Conservation (phyloP, 2,329 filamentous ascomycete species). For the Claviceps fusiformis region DNA sequence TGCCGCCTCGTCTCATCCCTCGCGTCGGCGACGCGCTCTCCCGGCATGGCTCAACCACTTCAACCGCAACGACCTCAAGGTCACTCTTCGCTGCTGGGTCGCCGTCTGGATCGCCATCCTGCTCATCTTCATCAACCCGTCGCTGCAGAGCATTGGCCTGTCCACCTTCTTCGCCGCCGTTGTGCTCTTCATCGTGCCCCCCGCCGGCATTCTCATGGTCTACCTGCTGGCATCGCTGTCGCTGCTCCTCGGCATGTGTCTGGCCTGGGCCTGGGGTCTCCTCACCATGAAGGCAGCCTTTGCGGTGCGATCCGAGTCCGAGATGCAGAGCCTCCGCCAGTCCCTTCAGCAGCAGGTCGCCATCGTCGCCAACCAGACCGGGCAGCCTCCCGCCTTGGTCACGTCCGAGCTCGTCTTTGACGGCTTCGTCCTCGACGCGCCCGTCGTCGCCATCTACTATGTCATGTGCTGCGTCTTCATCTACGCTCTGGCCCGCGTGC, state of each 20-base stretch:
- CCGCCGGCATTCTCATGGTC: constrained; percentile 30
- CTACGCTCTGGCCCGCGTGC: constrained; percentile 28
- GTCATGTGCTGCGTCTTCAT: constrained; percentile 29
- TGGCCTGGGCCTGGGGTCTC: constrained; percentile 36
- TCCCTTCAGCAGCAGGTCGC: constrained; percentile 23
- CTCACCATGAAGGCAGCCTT: constrained; percentile 33
- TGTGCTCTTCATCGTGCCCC: constrained; percentile 31
- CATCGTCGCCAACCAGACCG: constrained; percentile 16
- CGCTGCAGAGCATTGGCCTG: constrained; percentile 25
- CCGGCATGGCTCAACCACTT: constrained; percentile 29
- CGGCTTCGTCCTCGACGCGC: constrained; percentile 33
- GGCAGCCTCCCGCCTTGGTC: constrained; percentile 12
- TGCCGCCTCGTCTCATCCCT: neutral
- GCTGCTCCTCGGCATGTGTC: constrained; percentile 30
- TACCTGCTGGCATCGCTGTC: constrained; percentile 28
- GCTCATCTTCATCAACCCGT: constrained; percentile 32
- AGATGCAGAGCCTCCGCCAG: constrained; percentile 20
- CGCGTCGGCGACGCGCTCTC: constrained; percentile 3
- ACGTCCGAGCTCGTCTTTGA: constrained; percentile 25
- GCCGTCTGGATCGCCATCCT: constrained; percentile 32
- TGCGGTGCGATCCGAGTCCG: constrained; percentile 25
- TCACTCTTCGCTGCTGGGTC: constrained; percentile 30
- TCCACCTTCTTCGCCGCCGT: constrained; percentile 30
- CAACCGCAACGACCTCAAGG: constrained; percentile 32
- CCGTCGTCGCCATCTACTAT: constrained; percentile 25